phyloP scores from a whole-genome alignment of 2,329 filamentous ascomycete species.

The Cladosporium sp. region DNA sequence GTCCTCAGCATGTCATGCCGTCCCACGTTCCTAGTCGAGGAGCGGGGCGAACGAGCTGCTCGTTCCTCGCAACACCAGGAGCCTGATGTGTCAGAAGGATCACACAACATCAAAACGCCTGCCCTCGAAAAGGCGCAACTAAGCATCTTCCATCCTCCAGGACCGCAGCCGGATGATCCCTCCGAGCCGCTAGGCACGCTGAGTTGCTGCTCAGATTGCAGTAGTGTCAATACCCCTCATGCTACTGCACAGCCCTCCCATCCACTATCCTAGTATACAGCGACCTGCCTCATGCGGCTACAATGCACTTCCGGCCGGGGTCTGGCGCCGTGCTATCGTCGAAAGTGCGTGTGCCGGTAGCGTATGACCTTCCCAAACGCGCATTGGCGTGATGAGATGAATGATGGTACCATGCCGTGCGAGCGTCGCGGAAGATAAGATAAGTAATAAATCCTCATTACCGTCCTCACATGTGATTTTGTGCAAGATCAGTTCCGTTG shows the following conservation, averaged over 20 bases:
- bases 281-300: slow-evolving; percentile 10
- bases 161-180: neutral
- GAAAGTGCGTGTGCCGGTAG: neutral
- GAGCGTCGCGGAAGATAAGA: neutral
- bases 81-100: neutral
- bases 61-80: neutral
- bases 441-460: neutral
- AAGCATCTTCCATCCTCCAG: neutral
- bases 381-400: neutral
- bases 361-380: slow-evolving; percentile 4
- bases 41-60: neutral
- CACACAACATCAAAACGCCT: neutral
- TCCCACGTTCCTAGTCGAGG: neutral
- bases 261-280: neutral
- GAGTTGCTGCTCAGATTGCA: neutral
- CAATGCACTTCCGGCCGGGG: neutral
- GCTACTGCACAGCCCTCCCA: neutral
- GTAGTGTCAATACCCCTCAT: slow-evolving; percentile 7
- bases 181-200: neutral
- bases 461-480: neutral
- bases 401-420: neutral
- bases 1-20: neutral
- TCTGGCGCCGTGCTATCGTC: slow-evolving; percentile 7
- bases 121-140: neutral
- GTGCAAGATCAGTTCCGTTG: neutral